Evolutionary conservation across 1,284 basidiomycete genomes (phyloP), one percentile per base, ranked within the genome.

Genomic region (Apiotrichum sp.): DNA sequence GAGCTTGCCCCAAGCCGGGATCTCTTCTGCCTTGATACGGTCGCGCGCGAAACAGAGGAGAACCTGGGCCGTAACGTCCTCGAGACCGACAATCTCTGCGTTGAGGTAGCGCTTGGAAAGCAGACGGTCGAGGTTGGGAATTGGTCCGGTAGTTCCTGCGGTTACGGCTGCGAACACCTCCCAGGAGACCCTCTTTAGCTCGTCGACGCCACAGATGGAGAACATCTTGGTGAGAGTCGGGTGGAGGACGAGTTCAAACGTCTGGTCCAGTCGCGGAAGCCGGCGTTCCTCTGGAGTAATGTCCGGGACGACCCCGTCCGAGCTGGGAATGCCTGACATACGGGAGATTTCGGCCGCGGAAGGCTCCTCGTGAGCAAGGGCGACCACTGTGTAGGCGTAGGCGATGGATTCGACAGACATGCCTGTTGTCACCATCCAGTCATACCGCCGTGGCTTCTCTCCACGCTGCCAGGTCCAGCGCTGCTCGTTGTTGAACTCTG

Each of bases 361-460:
- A 32, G 63, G 64, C 13, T 73, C 71, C 35, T 68, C 60, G 56
- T 70, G 69, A 34, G 53, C 52, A 14, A 71, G 47, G 0, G 68
- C 68, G 36, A 67, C 65, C 10, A 71, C 69, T 3, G 69, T 64
- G 50, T 70, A 70, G 4, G 73, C 73, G 58, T 73, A 77, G 13
- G 73, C 54, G 32, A 75, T 40, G 1, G 66, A 57, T 0, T 69
- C 63, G 0, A 71, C 59, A 0, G 52, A 50, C 3, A 56, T 50
- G 3, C 68, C 68, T 29, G 63, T 64, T 1, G 65, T 67, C 22
- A 65, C 47, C 41, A 73, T 56, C 68, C 69, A 73, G 11, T 61
- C 54, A 8, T 62, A 49, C 50, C 62, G 67, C 33, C 67, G 67
- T 11, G 59, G 14, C 61, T 70, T 71, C 47, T 73, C 70, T 2